Evolutionary conservation across 169 alveolate species (phyloP).

Genomic region (Ichthyophthirius multifiliis): DNA sequence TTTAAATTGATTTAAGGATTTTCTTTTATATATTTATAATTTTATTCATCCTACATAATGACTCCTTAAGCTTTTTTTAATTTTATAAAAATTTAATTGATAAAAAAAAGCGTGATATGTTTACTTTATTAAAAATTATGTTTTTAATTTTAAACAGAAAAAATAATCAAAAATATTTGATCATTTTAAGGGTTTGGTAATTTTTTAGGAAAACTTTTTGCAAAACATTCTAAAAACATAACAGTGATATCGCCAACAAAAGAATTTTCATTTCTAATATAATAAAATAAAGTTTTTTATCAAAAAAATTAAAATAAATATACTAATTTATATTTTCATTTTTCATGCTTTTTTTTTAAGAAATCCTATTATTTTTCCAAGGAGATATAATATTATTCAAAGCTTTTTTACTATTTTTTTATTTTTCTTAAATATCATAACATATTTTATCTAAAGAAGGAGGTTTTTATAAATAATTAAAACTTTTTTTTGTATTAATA

Average conservation of each 20-base stretch:
- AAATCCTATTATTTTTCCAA: neutral
- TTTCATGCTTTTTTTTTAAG: neutral
- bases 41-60: neutral
- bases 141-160: neutral
- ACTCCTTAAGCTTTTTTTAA: neutral
- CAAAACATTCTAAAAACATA: neutral
- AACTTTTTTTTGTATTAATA: conserved; percentile 35
- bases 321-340: too few species aligned
- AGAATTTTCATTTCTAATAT: neutral
- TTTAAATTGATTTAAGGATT: neutral
- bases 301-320: too few species aligned
- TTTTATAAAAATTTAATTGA: too few species aligned
- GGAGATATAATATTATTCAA: neutral
- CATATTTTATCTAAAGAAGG: conserved; percentile 14
- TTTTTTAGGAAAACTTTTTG: neutral
- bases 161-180: neutral
- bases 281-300: too few species aligned
- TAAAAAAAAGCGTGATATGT: too few species aligned
- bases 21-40: neutral
- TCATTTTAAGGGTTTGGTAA: neutral
- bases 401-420: neutral
- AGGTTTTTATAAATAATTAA: conserved; percentile 26
- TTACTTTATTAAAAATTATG: neutral
- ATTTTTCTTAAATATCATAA: neutral
- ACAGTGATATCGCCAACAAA: neutral